Conservation (phyloP, 306 rosid genomes). For the Rosa multiflora region DNA sequence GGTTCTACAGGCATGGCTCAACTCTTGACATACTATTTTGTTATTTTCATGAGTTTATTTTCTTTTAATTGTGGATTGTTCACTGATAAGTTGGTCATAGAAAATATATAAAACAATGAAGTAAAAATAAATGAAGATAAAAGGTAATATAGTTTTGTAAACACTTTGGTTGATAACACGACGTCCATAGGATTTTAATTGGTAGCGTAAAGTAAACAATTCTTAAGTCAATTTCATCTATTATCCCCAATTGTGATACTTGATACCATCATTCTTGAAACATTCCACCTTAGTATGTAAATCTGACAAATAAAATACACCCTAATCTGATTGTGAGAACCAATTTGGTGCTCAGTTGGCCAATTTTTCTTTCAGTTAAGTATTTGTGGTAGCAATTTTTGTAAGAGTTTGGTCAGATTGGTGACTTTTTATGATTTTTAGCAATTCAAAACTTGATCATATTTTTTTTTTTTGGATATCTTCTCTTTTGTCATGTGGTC, state of each 20-base stretch:
- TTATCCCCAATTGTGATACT: background rate
- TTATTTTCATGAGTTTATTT: background rate
- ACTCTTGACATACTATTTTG: background rate
- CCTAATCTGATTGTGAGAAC: background rate
- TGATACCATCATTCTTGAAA: background rate
- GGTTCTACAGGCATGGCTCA: constrained; percentile 78
- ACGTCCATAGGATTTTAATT: background rate
- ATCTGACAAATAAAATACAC: background rate
- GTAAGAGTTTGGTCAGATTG: constrained; percentile 4
- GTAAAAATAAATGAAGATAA: background rate
- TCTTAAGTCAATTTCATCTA: background rate
- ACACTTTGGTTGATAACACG: background rate
- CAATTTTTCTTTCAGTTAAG: background rate
- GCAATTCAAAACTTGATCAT: background rate
- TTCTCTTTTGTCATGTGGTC: background rate
- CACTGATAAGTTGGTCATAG: background rate
- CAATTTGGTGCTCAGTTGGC: background rate
- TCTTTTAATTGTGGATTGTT: background rate
- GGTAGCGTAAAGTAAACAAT: background rate
- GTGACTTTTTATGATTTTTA: constrained; percentile 14
- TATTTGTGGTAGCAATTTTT: background rate
- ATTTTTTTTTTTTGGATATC: background rate
- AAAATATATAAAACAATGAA: background rate
- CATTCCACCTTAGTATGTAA: background rate
- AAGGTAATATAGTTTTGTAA: background rate